Evolutionary conservation across 257 asterid genomes (phyloP), one percentile per base, ranked within the genome.

Genomic region (Ilex aquifolium): DNA sequence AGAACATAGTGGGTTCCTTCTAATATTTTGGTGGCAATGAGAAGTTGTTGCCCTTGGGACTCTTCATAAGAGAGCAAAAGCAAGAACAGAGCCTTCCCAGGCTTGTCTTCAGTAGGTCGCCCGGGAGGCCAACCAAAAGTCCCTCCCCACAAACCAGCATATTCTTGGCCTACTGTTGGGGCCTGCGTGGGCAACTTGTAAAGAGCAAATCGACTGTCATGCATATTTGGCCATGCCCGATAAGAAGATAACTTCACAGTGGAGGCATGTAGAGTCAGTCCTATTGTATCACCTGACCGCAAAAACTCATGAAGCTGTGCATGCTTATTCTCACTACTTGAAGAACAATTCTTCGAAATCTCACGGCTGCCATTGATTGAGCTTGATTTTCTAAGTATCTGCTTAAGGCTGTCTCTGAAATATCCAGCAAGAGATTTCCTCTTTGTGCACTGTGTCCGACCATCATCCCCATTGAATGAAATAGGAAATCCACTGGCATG

Each of bases 121-220:
- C 95, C 95, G 0, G 91, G 95, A 48, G 97, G 97, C 97, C 95
- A 87, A 66, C 97, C 95, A 59, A 87, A 90, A 39, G 88, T 85
- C 39, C 95, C 97, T 57, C 95, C 97, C 95, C 95, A 90, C 52
- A 90, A 55, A 71, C 97, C 97, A 44, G 90, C 80, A 73, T 72
- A 85, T 56, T 90, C 90, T 27, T 77, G 84, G 39, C 78, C 80
- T 7, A 65, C 73, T 62, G 62, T 63, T 52, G 95, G 88, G 31
- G 79, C 65, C 68, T 74, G 69, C 52, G 85, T 44, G 31, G 90
- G 92, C 82, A 90, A 68, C 83, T 90, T 90, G 68, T 87, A 85
- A 63, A 90, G 92, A 60, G 95, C 95, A 72, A 72, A 90, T 44
- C 87, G 82, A 66, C 85, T 90, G 40, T 87, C 95, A 11, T 85